Base-by-base conservation (phyloP, 352 stramenopile species). In the Phytophthora aleatoria region DNA sequence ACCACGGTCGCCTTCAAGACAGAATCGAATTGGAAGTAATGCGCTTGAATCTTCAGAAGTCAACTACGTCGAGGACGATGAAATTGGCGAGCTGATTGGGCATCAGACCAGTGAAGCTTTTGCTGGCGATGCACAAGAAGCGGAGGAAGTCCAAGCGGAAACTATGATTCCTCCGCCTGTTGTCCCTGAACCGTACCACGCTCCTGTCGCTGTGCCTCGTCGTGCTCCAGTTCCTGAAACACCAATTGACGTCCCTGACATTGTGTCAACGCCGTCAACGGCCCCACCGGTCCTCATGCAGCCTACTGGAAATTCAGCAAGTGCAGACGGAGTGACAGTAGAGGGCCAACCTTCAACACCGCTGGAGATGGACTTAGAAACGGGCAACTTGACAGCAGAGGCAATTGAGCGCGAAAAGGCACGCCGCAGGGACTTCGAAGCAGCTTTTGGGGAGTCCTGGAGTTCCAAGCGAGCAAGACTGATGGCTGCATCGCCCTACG, bases 361-460 rank as follows among this genome's bases (percentile, higher is more conserved):
- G 27, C 49, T 89, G 28, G 73, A 85, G 28, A 89, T 92, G 54
- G 77, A 94, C 35, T 68, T 93, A 24, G 79, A 71, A 15, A 57
- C 67, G 6, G 73, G 80, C 11, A 81, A 77, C 38, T 64, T 94
- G 36, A 88, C 83, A 28, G 79, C 91, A 57, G 85, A 94, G 43
- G 87, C 79, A 5, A 80, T 96, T 15, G 87, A 95, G 60, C 81
- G 83, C 8, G 87, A 96, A 57, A 92, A 92, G 44, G 85, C 84
- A 45, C 83, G 89, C 6, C 87, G 85, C 1, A 84, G 87, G 51
- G 85, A 94, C 42, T 71, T 96, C 35, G 83, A 92, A 61, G 85
- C 85, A 7, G 87, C 87, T 15, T 99, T 99, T 79, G 96, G 96
- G 13, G 97, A 99, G 73, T 96, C 94, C 30, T 99, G 97, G 96